A percentile compares a stretch with the other conserved stretches of the same genome.
These are phyloP conservation scores for Pyropia haitanensis DNA, from an alignment of 23 red algal genomes.

Conservation along the genomic window DNA sequence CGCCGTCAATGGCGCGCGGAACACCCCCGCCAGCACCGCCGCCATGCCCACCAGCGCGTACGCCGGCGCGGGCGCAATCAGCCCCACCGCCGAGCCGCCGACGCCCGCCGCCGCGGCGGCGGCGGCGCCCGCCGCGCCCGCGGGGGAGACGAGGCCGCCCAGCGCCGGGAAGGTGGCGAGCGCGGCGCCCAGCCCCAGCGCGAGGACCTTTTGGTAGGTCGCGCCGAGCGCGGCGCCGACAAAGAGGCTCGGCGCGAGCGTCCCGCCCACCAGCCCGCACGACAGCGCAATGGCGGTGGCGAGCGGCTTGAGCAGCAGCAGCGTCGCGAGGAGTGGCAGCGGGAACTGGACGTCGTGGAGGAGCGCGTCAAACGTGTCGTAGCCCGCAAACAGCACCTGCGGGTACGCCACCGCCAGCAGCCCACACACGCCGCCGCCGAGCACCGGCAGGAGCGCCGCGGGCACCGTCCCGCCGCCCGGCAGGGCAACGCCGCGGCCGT, in stretches of 20 bases:
- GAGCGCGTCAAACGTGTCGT: conserved; percentile 48
- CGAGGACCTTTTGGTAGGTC: conserved; percentile 21
- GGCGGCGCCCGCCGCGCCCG: too few species aligned
- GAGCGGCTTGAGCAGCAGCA: conserved; percentile 41
- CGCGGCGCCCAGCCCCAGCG: neutral
- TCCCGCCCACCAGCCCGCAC: conserved; percentile 39
- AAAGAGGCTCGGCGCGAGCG: conserved; percentile 39
- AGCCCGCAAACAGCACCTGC: conserved; percentile 49
- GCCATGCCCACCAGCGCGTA: conserved; percentile 58
- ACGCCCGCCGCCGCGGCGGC: neutral
- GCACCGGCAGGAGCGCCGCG: neutral
- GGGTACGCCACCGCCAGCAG: conserved; percentile 22
- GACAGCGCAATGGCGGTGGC: conserved; percentile 21
- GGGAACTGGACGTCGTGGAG: conserved; percentile 26
- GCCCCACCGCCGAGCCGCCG: neutral
- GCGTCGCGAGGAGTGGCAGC: conserved; percentile 16
- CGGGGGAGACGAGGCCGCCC: too few species aligned
- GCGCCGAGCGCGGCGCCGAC: conserved; percentile 42
- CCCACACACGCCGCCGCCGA: conserved; percentile 21
- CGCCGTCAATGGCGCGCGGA: conserved; percentile 30
- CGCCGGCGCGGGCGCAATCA: conserved; percentile 40
- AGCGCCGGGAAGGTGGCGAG: neutral
- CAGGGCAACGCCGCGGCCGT: neutral
- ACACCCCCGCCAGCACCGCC: conserved; percentile 43
- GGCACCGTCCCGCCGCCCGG: neutral